A percentile compares a stretch with the other conserved stretches of the same genome.
Conservation (phyloP, 2,329 filamentous ascomycete genomes). For the Aspergillus vadensis region DNA sequence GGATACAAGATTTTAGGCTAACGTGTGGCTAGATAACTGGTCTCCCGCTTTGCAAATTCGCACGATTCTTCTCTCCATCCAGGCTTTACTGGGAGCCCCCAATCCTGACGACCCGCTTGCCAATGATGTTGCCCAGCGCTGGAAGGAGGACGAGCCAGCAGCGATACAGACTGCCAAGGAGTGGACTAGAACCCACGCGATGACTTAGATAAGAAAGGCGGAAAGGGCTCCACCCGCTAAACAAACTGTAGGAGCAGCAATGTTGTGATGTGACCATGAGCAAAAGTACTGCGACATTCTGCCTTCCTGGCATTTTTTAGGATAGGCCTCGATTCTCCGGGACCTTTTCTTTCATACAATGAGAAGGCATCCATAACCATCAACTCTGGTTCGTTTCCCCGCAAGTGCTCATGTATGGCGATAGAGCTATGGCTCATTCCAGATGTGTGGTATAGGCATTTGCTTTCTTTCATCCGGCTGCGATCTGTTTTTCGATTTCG, state of each 20-base stretch:
- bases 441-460: slow-evolving; percentile 1
- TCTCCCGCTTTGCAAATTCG: slow-evolving; percentile 96
- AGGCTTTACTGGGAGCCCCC: slow-evolving; percentile 90
- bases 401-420: not conserved
- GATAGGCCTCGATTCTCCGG: slow-evolving; percentile 14
- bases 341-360: slow-evolving; percentile 6
- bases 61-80: slow-evolving; percentile 97
- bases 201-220: slow-evolving; percentile 43
- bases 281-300: slow-evolving; percentile 23
- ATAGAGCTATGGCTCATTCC: slow-evolving; percentile 1
- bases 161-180: slow-evolving; percentile 90
- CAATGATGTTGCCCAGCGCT: slow-evolving; percentile 94
- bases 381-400: not conserved
- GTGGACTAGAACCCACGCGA: slow-evolving; percentile 85
- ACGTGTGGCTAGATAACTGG: slow-evolving; percentile 76
- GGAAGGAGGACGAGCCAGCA: slow-evolving; percentile 93
- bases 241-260: slow-evolving; percentile 19
- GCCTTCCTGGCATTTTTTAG: slow-evolving; percentile 20
- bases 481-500: not conserved
- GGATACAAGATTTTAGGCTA: slow-evolving; percentile 12
- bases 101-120: slow-evolving; percentile 99
- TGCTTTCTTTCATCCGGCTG: not conserved
- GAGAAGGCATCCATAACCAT: slow-evolving; percentile 5
- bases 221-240: slow-evolving; percentile 15
- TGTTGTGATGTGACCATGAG: slow-evolving; percentile 38